Conservation (phyloP, 306 rosid genomes). For the Dryas drummondii region DNA sequence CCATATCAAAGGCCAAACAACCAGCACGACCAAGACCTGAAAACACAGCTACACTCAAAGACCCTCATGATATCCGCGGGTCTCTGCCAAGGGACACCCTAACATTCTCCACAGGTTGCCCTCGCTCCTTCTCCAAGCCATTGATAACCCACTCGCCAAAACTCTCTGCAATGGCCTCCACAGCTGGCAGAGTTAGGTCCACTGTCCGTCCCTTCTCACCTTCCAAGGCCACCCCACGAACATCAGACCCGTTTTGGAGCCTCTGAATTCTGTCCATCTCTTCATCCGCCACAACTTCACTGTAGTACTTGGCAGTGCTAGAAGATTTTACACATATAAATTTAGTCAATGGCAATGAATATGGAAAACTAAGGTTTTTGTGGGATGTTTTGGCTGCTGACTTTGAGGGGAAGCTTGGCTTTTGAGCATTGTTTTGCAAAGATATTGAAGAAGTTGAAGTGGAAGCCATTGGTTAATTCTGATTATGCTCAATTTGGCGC, state of each 20-base stretch:
- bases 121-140: constrained; percentile 49
- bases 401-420: constrained; percentile 29
- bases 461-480: constrained; percentile 44
- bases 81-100: constrained; percentile 77
- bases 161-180: constrained; percentile 81
- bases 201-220: constrained; percentile 80
- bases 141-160: constrained; percentile 79
- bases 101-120: constrained; percentile 40
- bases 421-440: constrained; percentile 27
- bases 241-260: constrained; percentile 93
- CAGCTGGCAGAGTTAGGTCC: constrained; percentile 69
- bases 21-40: constrained; percentile 75
- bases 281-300: constrained; percentile 67
- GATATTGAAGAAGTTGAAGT: constrained; percentile 40
- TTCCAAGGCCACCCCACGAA: constrained; percentile 80
- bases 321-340: constrained; percentile 24
- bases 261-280: constrained; percentile 75
- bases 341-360: constrained; percentile 24
- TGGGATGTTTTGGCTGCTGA: constrained; percentile 22
- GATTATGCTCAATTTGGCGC: constrained; percentile 38
- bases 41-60: constrained; percentile 68
- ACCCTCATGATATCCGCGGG: constrained; percentile 63
- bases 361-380: constrained; percentile 34
- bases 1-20: constrained; percentile 70
- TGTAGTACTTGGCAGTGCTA: constrained; percentile 47